Evolutionary conservation across 1,139 yeast species (phyloP), one percentile per base, ranked within the genome.

Genomic region (Protomyces pachydermus): DNA sequence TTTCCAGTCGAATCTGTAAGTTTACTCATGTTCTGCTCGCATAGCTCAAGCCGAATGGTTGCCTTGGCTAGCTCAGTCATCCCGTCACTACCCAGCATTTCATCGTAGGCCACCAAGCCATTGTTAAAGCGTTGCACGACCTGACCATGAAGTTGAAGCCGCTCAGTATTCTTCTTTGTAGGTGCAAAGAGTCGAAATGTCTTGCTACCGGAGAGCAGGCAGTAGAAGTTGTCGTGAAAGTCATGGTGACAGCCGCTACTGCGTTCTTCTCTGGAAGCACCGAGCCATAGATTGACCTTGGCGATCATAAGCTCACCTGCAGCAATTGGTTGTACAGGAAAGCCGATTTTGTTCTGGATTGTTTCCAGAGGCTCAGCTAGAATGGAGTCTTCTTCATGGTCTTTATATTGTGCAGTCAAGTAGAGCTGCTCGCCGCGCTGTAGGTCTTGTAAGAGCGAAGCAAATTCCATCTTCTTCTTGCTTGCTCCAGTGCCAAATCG

Each of bases 221-320:
- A 37, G 56, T 64, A 64, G 16, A 64, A 54, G 61, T 64, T 64
- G 35, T 64, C 66, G 39, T 64, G 66, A 35, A 54, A 60, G 37
- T 64, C 66, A 46, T 64, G 66, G 55, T 64, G 66, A 9, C 64
- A 42, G 28, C 66, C 66, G 37, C 61, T 54, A 28, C 60, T 51
- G 18, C 61, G 54, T 23, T 61, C 65, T 18, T 54, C 39, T 16
- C 23, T 25, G 8, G 56, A 54, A 12, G 56, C 34, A 8, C 66
- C 66, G 37, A 64, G 38, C 66, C 66, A 64, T 16, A 64, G 34
- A 39, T 64, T 64, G 56, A 55, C 42, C 50, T 64, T 64, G 37
- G 61, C 60, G 12, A 60, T 39, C 37, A 64, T 60, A 3, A 64
- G 61, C 25, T 39, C 53, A 10, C 45, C 45, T 6, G 61, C 61